Base-by-base conservation (phyloP, 2,329 filamentous ascomycete species). In the Seiridium cupressi region DNA sequence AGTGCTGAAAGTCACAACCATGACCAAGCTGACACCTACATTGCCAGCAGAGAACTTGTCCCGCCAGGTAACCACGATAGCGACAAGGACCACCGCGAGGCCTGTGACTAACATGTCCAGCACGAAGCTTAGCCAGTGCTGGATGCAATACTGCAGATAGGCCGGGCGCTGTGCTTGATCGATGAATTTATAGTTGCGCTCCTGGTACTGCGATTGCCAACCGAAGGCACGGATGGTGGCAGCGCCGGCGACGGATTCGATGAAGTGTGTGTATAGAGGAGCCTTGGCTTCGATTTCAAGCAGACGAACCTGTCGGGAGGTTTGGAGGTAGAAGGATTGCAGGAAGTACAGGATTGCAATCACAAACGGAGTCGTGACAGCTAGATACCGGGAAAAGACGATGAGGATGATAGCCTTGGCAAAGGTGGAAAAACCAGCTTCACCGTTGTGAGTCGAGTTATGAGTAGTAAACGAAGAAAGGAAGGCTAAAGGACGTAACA, bases 1-100 rank as follows among this genome's bases (percentile, higher is more conserved):
- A 3, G 72, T 66, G 31, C 76, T 71, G 55, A 79, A 73, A 3
- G 57, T 61, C 69, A 79, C 73, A 0, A 80, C 66, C 3, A 73
- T 71, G 3, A 80, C 64, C 4, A 80, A 54, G 53, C 72, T 71
- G 6, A 74, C 76, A 44, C 77, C 78, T 5, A 60, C 58, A 26
- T 54, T 60, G 0, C 58, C 58, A 1, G 58, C 58, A 8, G 36
- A 51, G 26, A 60, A 60, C 31, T 60, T 60, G 36, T 60, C 58
- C 46, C 34, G 49, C 58, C 58, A 60, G 3, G 63, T 64, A 26
- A 69, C 65, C 2, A 67, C 62, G 3, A 66, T 61, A 6, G 69
- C 65, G 3, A 73, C 68, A 11, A 76, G 55, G 9, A 72, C 58
- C 11, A 67, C 63, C 1, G 72, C 72, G 1, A 73, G 40, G 5